Evolutionary conservation across 1,284 basidiomycete species (phyloP).

Genomic region (Naganishia liquefaciens): DNA sequence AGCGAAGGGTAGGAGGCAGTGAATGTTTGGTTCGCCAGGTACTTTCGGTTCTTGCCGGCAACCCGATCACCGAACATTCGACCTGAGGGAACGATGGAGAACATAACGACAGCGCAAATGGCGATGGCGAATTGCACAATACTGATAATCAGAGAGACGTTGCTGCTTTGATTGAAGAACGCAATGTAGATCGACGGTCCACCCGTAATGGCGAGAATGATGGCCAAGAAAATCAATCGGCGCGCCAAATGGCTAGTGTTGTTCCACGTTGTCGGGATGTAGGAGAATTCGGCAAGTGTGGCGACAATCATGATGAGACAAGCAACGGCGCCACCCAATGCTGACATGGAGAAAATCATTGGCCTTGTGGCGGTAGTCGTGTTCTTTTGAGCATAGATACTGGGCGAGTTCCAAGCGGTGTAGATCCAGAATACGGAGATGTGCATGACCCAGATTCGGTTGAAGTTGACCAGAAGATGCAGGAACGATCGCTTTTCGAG

Average conservation of each 20-base stretch:
- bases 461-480: slow-evolving; percentile 95
- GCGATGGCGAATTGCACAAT: slow-evolving; percentile 92
- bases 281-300: slow-evolving; percentile 87
- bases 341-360: slow-evolving; percentile 82
- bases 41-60: slow-evolving; percentile 87
- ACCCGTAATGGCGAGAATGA: slow-evolving; percentile 79
- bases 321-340: slow-evolving; percentile 85
- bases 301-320: slow-evolving; percentile 90
- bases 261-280: slow-evolving; percentile 96
- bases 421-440: slow-evolving; percentile 91
- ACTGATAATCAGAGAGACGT: slow-evolving; percentile 76
- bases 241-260: slow-evolving; percentile 90
- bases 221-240: slow-evolving; percentile 76
- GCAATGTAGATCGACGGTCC: slow-evolving; percentile 91
- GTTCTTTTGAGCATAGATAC: slow-evolving; percentile 68
- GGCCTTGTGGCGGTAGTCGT: slow-evolving; percentile 63
- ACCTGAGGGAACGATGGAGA: slow-evolving; percentile 83
- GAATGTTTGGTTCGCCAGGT: slow-evolving; percentile 92
- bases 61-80: slow-evolving; percentile 90
- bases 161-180: slow-evolving; percentile 66
- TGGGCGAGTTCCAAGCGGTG: slow-evolving; percentile 88
- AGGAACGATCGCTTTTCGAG: slow-evolving; percentile 91
- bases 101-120: slow-evolving; percentile 74
- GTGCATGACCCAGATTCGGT: slow-evolving; percentile 95
- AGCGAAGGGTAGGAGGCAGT: slow-evolving; percentile 86